phyloP scores from a whole-genome alignment of 495 filamentous ascomycete genomes.

The Daldinia childiae region DNA sequence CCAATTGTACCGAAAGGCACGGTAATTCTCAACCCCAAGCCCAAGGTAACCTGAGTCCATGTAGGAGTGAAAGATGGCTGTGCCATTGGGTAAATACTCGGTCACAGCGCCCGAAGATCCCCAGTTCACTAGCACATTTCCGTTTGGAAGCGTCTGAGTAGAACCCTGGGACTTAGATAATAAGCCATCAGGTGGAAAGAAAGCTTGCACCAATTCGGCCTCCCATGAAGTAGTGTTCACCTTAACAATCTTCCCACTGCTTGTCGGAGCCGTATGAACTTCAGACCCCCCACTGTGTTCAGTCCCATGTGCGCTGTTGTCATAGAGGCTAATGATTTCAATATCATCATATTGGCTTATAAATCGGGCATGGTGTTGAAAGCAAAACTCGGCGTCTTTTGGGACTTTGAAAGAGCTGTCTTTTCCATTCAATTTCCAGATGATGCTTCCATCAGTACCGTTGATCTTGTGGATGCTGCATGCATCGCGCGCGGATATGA shows the following conservation, averaged over 20 bases:
- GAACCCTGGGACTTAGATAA: constrained; percentile 69
- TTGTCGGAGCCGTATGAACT: constrained; percentile 50
- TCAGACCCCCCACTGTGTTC: constrained; percentile 50
- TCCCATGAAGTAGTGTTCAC: constrained; percentile 64
- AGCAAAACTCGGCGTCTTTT: constrained; percentile 60
- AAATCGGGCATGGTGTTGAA: constrained; percentile 71
- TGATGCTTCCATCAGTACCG: constrained; percentile 63
- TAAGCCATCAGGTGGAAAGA: constrained; percentile 54
- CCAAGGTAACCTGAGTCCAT: constrained; percentile 48
- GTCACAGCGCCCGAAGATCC: constrained; percentile 67
- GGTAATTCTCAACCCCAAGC: constrained; percentile 49
- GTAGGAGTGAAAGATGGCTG: constrained; percentile 56
- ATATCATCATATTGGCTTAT: constrained; percentile 57
- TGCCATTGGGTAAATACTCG: constrained; percentile 65
- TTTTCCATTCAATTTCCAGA: constrained; percentile 67
- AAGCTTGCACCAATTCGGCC: constrained; percentile 55
- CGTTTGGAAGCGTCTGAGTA: constrained; percentile 64
- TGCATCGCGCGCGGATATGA: constrained; percentile 68
- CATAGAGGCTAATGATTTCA: constrained; percentile 53
- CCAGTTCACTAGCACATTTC: constrained; percentile 68
- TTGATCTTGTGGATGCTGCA: constrained; percentile 69
- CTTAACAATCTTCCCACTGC: constrained; percentile 66
- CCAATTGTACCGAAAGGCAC: constrained; percentile 52
- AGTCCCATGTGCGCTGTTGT: constrained; percentile 52
- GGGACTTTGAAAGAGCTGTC: constrained; percentile 51